A percentile compares a stretch with the other conserved stretches of the same genome.
Evolutionary conservation across 495 filamentous ascomycete species (phyloP).

Genomic region (Talaromyces liani): DNA sequence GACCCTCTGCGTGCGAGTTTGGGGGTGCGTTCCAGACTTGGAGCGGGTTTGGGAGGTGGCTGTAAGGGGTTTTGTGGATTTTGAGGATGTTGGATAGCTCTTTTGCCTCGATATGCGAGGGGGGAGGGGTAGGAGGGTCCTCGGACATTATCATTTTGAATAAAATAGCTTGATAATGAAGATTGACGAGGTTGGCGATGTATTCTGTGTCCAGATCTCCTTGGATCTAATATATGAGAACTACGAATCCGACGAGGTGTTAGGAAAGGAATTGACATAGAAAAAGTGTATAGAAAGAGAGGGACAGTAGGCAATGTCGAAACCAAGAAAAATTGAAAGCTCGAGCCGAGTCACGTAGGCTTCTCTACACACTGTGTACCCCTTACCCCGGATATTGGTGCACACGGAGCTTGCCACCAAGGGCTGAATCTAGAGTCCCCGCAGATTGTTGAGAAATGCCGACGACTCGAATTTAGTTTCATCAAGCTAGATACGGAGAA

Average conservation of each 20-base stretch:
- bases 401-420: background rate
- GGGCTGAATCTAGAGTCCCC: background rate
- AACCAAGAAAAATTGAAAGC: background rate
- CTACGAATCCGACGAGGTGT: background rate
- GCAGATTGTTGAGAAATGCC: background rate
- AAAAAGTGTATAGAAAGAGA: background rate
- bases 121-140: background rate
- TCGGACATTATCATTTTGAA: background rate
- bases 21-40: slow-evolving; percentile 37
- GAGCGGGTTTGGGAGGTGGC: slow-evolving; percentile 33
- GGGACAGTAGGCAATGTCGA: background rate
- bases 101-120: background rate
- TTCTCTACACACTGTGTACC: background rate
- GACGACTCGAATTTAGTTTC: background rate
- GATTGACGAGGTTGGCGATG: background rate
- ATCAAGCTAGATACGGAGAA: background rate
- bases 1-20: slow-evolving; percentile 33
- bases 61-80: slow-evolving; percentile 26
- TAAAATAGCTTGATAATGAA: background rate
- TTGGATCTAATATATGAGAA: background rate
- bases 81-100: slow-evolving; percentile 6
- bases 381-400: background rate
- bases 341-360: background rate
- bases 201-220: background rate
- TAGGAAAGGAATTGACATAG: background rate